Evolutionary conservation across 495 filamentous ascomycete species (phyloP), one percentile per base, ranked within the genome.

Genomic region (Penicillium canescens): DNA sequence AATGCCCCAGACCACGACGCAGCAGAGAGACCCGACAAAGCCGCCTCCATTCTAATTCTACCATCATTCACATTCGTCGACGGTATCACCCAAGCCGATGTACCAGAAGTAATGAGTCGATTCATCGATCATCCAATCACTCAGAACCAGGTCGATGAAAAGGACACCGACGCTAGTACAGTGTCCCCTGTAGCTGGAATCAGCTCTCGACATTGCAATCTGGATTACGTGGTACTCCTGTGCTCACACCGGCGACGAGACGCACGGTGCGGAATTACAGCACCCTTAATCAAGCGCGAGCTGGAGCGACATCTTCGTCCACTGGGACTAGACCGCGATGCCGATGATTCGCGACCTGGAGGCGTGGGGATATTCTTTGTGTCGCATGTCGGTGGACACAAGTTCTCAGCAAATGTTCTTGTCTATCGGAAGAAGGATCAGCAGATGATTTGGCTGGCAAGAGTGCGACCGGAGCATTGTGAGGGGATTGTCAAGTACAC

Each of bases 301-400:
- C 79, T 98, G 4, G 90, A 94, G 70, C 80, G 92, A 0, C 93
- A 97, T 62, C 81, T 98, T 34, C 87, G 91, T 4, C 86, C 90
- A 0, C 74, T 90, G 7, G 91, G 92, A 0, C 70, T 98, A 0
- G 90, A 89, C 62, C 85, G 94, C n/a, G 94, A 98, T 62, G 69
- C 89, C 3, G 83, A 90, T 50, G 94, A 98, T 67, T 85, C 89
- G 60, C 70, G 93, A 24, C 84, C 90, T 0, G 93, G 92, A 8
- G 94, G 94, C 0, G 91, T 89, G 1, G 94, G 91, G 3, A 89
- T 98, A 34, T 94, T 96, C 64, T 97, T 96, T 63, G 90, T 97
- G 46, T 91, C 85, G 52, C 94, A 98, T 67, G 90, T 97, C 0
- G 94, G 94, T 10, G 94, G 94, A 0, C 94, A 98, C 65, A 95